A percentile compares a stretch with the other conserved stretches of the same genome.
Conservation (phyloP, 768 basidiomycete genomes). For the Antrodiella citrinella region DNA sequence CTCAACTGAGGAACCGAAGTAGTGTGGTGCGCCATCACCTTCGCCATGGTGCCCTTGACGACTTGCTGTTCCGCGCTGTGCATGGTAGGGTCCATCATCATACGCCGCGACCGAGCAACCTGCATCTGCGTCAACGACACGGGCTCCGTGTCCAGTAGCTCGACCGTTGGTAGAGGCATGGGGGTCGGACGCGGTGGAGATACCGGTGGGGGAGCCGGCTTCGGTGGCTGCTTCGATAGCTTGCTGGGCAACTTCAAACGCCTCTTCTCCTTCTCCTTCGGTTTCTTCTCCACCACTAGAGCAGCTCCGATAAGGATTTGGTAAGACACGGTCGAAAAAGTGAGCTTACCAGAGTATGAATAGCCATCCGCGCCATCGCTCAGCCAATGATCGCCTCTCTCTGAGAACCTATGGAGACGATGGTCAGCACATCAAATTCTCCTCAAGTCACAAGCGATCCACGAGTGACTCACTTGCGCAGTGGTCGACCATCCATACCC, state of each 20-base stretch:
- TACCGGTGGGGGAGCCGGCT: background rate
- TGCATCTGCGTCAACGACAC: background rate
- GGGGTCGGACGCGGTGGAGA: background rate
- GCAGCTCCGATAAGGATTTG: background rate
- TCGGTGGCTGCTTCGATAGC: background rate
- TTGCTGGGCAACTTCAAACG: background rate
- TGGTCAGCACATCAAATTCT: background rate
- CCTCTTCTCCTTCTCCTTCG: background rate
- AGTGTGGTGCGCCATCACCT: background rate
- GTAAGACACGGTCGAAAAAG: background rate
- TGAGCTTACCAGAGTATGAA: background rate
- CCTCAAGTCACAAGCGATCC: background rate
- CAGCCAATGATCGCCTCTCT: slow-evolving; percentile 58
- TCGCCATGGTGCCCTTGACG: background rate
- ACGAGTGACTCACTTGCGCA: slow-evolving; percentile 43
- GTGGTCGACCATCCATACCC: slow-evolving; percentile 47
- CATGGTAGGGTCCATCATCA: background rate
- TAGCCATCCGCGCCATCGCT: background rate
- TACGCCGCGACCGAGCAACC: background rate
- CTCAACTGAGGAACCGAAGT: no score
- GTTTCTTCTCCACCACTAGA: background rate
- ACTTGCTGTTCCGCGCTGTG: background rate
- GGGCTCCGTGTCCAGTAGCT: background rate
- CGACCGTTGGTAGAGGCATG: background rate
- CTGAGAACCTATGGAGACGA: slow-evolving; percentile 40